Base-by-base conservation (phyloP, 2,329 filamentous ascomycete genomes). In the Penicillium nordicum region DNA sequence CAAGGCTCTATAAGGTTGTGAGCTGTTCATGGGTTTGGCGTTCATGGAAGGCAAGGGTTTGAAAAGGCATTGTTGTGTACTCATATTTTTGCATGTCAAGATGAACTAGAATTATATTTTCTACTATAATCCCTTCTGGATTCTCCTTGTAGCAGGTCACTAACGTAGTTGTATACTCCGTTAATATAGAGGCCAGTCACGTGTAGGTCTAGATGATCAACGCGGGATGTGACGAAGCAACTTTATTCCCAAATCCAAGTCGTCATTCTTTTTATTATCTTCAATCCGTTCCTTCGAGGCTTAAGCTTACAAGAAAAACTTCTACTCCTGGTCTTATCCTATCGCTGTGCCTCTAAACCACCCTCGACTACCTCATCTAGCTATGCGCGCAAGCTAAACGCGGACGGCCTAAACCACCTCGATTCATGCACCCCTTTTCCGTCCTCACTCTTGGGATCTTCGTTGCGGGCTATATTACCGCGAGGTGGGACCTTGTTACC, bases 401-500 rank as follows among this genome's bases (percentile, higher is more conserved):
- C 59, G 59, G 63, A 62, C 58, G 61, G 60, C 63, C 57, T 57
- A 52, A 67, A 65, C 64, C 56, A 63, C 59, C 63, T 62, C 72
- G 60, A 76, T 78, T 78, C 68, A 97, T 97, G 93, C 92, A 97
- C 91, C 91, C 92, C 72, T 97, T 97, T 81, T 97, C 93, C 63
- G 82, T 93, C 76, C 85, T 97, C 77, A 96, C 92, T 71, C 87
- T 96, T 79, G 92, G 89, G 79, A 97, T 99, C 81, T 99, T 99
- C 82, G 89, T 97, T 83, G 93, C 94, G 80, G 94, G 94, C 77
- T 99, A 99, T 83, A 97, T 93, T 76, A 99, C 94, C 79, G 94
- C 94, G 73, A 89, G 94, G 82, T 99, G 94, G 92, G 94, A 97
- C 79, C 87, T 99, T 62, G 92, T 97, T 66, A 97, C 93, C 68